Evolutionary conservation across 2,329 filamentous ascomycete genomes (phyloP).

Genomic region (Westerdykella ornata): DNA sequence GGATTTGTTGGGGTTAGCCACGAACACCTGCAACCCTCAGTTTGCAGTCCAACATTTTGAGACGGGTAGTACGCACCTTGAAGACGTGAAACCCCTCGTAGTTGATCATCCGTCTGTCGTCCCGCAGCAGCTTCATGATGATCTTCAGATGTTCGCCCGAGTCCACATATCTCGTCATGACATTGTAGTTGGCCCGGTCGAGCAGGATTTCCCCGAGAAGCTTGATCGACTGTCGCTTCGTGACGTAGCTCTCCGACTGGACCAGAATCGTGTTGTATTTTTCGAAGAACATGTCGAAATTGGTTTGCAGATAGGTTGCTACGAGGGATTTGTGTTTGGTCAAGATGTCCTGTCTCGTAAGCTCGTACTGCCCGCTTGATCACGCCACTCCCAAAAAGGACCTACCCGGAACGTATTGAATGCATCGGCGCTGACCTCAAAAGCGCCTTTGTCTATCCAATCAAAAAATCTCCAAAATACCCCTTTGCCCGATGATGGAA

Average conservation of each 20-base stretch:
- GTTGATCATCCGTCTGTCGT: constrained; percentile 97
- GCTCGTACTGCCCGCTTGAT: constrained; percentile 5
- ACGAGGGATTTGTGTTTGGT: constrained; percentile 92
- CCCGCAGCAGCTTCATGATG: constrained; percentile 92
- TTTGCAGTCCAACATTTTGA: not conserved
- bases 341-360: constrained; percentile 65
- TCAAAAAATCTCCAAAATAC: constrained; percentile 96
- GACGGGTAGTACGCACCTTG: constrained; percentile 54
- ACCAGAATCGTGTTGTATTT: constrained; percentile 83
- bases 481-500: constrained; percentile 69
- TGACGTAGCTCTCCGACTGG: constrained; percentile 92
- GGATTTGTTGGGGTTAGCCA: constrained; percentile 98
- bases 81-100: constrained; percentile 99
- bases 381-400: not conserved
- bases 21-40: constrained; percentile 62
- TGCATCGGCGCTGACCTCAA: constrained; percentile 93
- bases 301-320: constrained; percentile 76
- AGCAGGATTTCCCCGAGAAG: constrained; percentile 89
- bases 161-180: constrained; percentile 97
- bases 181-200: constrained; percentile 91
- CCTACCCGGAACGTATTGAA: constrained; percentile 91
- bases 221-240: constrained; percentile 96
- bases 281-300: constrained; percentile 89
- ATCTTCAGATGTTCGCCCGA: constrained; percentile 93
- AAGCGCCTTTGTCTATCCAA: constrained; percentile 94